Conservation (phyloP, 805 yeast species). For the Wickerhamomyces mucosus region DNA sequence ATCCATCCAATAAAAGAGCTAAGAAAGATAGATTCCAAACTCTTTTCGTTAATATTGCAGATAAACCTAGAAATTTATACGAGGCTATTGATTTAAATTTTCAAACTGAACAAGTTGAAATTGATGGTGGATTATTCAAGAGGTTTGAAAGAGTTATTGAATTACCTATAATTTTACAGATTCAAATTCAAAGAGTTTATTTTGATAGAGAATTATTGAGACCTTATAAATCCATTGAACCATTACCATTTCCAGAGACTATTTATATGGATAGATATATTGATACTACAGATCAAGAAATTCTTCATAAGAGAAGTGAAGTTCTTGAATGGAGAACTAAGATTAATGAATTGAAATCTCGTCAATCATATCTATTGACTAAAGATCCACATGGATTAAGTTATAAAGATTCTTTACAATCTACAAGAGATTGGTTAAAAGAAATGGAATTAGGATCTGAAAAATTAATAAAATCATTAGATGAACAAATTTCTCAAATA, state of each 20-base stretch:
- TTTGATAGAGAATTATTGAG: slow-evolving; percentile 65
- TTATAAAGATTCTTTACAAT: slow-evolving; percentile 39
- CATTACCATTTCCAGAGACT: slow-evolving; percentile 68
- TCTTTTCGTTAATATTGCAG: slow-evolving; percentile 76
- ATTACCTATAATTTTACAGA: slow-evolving; percentile 76
- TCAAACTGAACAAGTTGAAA: slow-evolving; percentile 53
- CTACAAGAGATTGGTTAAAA: slow-evolving; percentile 49
- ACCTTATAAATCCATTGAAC: slow-evolving; percentile 77
- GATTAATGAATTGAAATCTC: slow-evolving; percentile 32
- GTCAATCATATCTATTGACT: slow-evolving; percentile 32
- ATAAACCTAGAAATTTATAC: slow-evolving; percentile 80
- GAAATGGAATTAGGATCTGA: slow-evolving; percentile 30
- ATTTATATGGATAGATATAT: slow-evolving; percentile 84
- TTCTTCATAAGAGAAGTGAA: slow-evolving; percentile 45
- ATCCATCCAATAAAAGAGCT: slow-evolving; percentile 29
- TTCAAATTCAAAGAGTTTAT: slow-evolving; percentile 90
- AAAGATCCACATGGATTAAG: slow-evolving; percentile 43
- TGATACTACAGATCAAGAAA: slow-evolving; percentile 49
- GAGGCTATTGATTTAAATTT: slow-evolving; percentile 85
- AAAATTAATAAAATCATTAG: slow-evolving; percentile 38
- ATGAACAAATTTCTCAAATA: slow-evolving; percentile 35
- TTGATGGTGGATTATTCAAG: slow-evolving; percentile 63
- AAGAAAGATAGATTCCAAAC: slow-evolving; percentile 72
- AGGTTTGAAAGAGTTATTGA: slow-evolving; percentile 62
- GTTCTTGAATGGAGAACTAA: slow-evolving; percentile 51